Evolutionary conservation across 345 rosid genomes (phyloP), one percentile per base, ranked within the genome.

Genomic region (Euphorbia lathyris): DNA sequence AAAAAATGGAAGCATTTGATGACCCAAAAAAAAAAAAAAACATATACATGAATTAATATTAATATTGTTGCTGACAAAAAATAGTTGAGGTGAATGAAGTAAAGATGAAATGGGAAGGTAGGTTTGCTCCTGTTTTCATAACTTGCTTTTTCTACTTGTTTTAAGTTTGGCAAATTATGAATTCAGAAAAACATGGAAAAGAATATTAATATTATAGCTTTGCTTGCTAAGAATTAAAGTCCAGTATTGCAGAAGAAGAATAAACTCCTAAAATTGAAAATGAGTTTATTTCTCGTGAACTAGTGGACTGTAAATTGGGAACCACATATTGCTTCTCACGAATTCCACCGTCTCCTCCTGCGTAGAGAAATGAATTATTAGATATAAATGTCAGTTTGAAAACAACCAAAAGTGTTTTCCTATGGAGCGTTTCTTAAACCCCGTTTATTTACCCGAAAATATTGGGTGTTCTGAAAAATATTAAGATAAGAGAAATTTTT

Each of bases 311-410:
- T 95, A 91, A 66, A 87, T 16, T 36, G 97, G 99, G 85, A 69
- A 95, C 97, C 99, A 95, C 97, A 95, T 95, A 75, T 79, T 81
- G 38, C 79, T 70, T 20, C 75, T 84, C 5, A 95, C 79, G 71
- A 87, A 85, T 61, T 82, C 76, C 71, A 91, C 93, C 1, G 88
- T 88, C 73, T 90, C 97, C 77, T 90, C 96, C 99, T 95, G 88
- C 85, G 85, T 32, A 51, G 72, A 29, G 9, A 20, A 58, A 50
- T 48, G 25, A 62, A 32, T 32, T n/a, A n/a, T n/a, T n/a, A n/a
- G n/a, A n/a, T n/a, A n/a, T n/a, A n/a, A n/a, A n/a, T n/a, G n/a
- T n/a, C n/a, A n/a, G n/a, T n/a, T n/a, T n/a, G n/a, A n/a, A n/a
- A n/a, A n/a, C n/a, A n/a, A n/a, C n/a, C n/a, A n/a, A n/a, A n/a